Evolutionary conservation across 306 rosid genomes (phyloP), one percentile per base, ranked within the genome.

Genomic region (Quercus dentata): DNA sequence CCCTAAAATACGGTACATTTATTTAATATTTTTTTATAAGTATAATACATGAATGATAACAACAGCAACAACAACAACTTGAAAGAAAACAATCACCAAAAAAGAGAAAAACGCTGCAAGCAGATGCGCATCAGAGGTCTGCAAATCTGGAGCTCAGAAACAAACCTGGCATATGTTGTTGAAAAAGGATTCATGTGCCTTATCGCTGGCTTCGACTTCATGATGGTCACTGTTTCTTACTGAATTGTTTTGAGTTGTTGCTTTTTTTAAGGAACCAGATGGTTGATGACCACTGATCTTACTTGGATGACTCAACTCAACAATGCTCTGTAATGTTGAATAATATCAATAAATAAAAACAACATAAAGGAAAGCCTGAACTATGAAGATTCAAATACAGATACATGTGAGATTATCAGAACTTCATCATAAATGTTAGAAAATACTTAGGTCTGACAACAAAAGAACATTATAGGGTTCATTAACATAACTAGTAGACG

Each of bases 1-100:
- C 80, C 93, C 97, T 91, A 81, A 12, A 27, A 79, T 15, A 74
- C 61, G 56, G 64, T 58, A 25, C 79, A 71, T 71, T 44, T 33
- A 10, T 49, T 49, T 49, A 12, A 11, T 12, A 1, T 3, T 12
- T 3, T 12, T 49, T 49, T 49, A 12, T 49, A 12, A 12, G 54
- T 12, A 49, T 11, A 12, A 49, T 49, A 49, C 14, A 13, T 49
- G 54, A 49, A 49, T 49, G 17, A 49, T 49, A 49, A 12, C 4
- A 46, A 46, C 52, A 44, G 35, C 70, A 86, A 54, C 18, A 76
- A 67, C 51, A 78, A 67, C 51, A 78, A 76, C 2, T 64, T 11
- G 33, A 6, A 30, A 71, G 13, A 69, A 63, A 3, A 54, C 49
- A 11, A 79, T n/a, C 3, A 12, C 61, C 27, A 55, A 65, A 51